Conservation (phyloP, 768 basidiomycete genomes). For the Boletales sp. region DNA sequence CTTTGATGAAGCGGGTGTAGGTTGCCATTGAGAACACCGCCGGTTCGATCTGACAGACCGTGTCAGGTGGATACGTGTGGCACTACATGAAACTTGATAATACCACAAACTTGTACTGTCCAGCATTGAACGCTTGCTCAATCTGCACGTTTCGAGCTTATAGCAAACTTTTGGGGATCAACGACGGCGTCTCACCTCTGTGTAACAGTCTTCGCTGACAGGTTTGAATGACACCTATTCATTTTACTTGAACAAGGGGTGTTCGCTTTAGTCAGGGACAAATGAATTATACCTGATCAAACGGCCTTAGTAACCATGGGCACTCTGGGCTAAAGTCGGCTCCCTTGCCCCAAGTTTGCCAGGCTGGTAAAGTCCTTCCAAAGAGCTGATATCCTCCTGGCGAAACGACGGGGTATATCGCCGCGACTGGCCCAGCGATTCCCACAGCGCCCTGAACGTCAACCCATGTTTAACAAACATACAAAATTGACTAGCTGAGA, state of each 20-base stretch:
- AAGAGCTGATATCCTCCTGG: slow-evolving; percentile 67
- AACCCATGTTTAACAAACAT: neutral
- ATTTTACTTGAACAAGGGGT: neutral
- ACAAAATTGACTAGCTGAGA: neutral
- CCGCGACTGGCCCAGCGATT: slow-evolving; percentile 61
- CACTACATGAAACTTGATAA: neutral
- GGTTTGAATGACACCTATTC: slow-evolving; percentile 49
- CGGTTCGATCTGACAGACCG: slow-evolving; percentile 40
- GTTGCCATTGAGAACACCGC: slow-evolving; percentile 50
- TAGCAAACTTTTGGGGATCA: neutral
- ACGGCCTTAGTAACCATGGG: slow-evolving; percentile 60
- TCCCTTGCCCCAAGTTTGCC: slow-evolving; percentile 62
- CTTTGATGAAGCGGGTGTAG: slow-evolving; percentile 41
- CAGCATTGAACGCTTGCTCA: slow-evolving; percentile 50
- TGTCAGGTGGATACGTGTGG: neutral
- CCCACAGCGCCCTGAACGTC: slow-evolving; percentile 58
- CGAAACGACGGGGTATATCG: slow-evolving; percentile 62
- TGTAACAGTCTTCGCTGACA: slow-evolving; percentile 46
- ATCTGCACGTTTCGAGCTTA: slow-evolving; percentile 31
- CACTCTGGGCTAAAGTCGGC: slow-evolving; percentile 40
- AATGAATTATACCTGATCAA: slow-evolving; percentile 48
- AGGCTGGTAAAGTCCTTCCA: slow-evolving; percentile 60
- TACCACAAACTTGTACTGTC: slow-evolving; percentile 51
- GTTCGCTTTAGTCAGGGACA: neutral
- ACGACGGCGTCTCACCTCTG: slow-evolving; percentile 33